phyloP scores from a whole-genome alignment of 1,284 basidiomycete genomes.

The Boletus sp. region DNA sequence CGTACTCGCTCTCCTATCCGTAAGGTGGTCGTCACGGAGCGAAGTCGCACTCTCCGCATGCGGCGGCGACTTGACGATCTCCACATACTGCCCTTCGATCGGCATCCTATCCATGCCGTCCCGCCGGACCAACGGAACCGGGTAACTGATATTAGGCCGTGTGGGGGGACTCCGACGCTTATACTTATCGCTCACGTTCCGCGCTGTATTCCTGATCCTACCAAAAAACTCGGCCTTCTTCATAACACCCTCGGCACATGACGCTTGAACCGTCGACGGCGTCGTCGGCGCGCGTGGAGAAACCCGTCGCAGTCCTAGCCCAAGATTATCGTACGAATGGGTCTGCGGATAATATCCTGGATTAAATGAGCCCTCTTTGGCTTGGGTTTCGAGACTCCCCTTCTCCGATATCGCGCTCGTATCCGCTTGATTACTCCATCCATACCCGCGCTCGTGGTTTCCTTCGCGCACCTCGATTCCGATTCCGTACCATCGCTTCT shows the following conservation, averaged over 20 bases:
- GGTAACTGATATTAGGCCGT: constrained; percentile 53
- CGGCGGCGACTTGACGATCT: constrained; percentile 27
- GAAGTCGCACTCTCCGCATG: constrained; percentile 31
- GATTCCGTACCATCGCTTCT: constrained; percentile 67
- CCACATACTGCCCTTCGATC: constrained; percentile 32
- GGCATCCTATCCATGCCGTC: constrained; percentile 19
- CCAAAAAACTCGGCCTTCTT: constrained; percentile 66
- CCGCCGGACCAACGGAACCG: constrained; percentile 40
- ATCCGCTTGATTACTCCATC: constrained; percentile 33
- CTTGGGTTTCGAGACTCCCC: constrained; percentile 24
- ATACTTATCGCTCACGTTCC: constrained; percentile 64
- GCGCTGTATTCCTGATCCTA: constrained; percentile 56
- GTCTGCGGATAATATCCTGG: constrained; percentile 20
- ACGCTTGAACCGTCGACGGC: constrained; percentile 27
- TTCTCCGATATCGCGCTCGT: constrained; percentile 31
- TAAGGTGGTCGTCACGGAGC: constrained; percentile 42
- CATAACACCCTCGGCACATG: constrained; percentile 49
- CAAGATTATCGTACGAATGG: constrained; percentile 41
- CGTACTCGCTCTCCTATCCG: constrained; percentile 44
- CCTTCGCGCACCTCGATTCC: constrained; percentile 36
- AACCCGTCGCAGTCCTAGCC: constrained; percentile 50
- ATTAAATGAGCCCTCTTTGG: constrained; percentile 30
- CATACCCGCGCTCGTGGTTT: constrained; percentile 26
- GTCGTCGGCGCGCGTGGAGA: constrained; percentile 26
- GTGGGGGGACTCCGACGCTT: constrained; percentile 36